Conservation (phyloP, 2,329 filamentous ascomycete species). For the Cercospora canescens region DNA sequence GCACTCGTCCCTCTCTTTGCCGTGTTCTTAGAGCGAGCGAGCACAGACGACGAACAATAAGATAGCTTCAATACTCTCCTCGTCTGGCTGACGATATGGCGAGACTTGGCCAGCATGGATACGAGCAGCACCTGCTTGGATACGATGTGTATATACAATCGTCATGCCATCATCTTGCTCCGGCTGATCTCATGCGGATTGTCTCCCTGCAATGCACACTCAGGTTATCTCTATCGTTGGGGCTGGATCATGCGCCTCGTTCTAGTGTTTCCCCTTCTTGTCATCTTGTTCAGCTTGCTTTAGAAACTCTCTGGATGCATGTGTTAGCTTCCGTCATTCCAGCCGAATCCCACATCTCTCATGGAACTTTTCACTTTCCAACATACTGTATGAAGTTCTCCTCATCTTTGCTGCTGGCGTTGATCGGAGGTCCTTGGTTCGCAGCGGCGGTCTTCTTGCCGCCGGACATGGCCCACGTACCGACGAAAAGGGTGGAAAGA, state of each 20-base stretch:
- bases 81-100: background rate
- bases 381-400: slow-evolving; percentile 68
- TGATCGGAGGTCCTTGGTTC: slow-evolving; percentile 57
- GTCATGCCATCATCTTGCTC: background rate
- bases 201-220: background rate
- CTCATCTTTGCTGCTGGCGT: slow-evolving; percentile 66
- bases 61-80: background rate
- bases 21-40: no score
- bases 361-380: background rate
- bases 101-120: background rate
- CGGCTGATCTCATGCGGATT: background rate
- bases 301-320: slow-evolving; percentile 23
- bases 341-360: background rate
- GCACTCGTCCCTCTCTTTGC: no score
- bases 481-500: slow-evolving; percentile 50
- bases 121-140: slow-evolving; percentile 14
- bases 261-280: slow-evolving; percentile 22
- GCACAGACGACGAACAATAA: no score
- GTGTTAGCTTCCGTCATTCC: slow-evolving; percentile 1
- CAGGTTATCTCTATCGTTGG: background rate
- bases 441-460: slow-evolving; percentile 50
- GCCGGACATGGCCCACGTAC: slow-evolving; percentile 47
- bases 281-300: slow-evolving; percentile 24
- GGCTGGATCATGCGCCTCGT: background rate
- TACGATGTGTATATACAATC: slow-evolving; percentile 13